Conservation (phyloP, 257 asterid species). For the Cynanchum wilfordii region DNA sequence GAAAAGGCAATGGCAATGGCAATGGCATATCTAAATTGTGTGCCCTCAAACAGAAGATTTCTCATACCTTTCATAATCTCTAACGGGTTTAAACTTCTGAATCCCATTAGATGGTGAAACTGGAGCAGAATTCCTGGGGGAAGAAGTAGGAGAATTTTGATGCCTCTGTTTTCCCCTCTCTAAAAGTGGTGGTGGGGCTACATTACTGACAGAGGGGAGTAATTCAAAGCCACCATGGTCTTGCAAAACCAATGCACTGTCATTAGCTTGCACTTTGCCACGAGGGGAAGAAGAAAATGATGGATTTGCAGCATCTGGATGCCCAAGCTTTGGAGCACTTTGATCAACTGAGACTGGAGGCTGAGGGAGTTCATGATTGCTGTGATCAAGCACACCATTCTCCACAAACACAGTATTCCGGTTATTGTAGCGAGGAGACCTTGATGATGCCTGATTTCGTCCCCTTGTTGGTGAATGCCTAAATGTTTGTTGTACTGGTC, state of each 20-base stretch:
- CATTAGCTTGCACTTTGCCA: constrained; percentile 25
- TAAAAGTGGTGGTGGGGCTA: constrained; percentile 14
- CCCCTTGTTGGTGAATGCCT: constrained; percentile 43
- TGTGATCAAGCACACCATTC: constrained; percentile 33
- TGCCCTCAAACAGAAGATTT: neutral
- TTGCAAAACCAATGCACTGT: constrained; percentile 28
- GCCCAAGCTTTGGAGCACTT: constrained; percentile 10
- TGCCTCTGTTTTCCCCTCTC: constrained; percentile 30
- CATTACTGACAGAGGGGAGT: constrained; percentile 23
- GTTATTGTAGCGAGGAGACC: constrained; percentile 37
- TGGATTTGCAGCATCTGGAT: constrained; percentile 23
- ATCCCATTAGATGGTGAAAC: constrained; percentile 21
- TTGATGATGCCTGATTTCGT: constrained; percentile 34
- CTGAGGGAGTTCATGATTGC: constrained; percentile 35
- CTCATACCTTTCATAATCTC: constrained; percentile 58
- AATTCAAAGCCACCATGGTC: constrained; percentile 37
- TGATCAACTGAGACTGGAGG: constrained; percentile 28
- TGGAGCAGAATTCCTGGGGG: constrained; percentile 27
- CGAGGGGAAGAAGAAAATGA: constrained; percentile 30
- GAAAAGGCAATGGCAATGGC: neutral
- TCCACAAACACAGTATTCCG: constrained; percentile 24
- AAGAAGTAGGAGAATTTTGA: constrained; percentile 24
- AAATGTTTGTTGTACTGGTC: constrained; percentile 40
- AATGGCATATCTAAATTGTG: neutral
- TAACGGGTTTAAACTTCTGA: constrained; percentile 30